Percentiles rank a stretch among this genome's conserved stretches.
These are phyloP conservation scores for Scenedesmus sp. DNA, from an alignment of 163 green algal genomes.

Conservation along the genomic window DNA sequence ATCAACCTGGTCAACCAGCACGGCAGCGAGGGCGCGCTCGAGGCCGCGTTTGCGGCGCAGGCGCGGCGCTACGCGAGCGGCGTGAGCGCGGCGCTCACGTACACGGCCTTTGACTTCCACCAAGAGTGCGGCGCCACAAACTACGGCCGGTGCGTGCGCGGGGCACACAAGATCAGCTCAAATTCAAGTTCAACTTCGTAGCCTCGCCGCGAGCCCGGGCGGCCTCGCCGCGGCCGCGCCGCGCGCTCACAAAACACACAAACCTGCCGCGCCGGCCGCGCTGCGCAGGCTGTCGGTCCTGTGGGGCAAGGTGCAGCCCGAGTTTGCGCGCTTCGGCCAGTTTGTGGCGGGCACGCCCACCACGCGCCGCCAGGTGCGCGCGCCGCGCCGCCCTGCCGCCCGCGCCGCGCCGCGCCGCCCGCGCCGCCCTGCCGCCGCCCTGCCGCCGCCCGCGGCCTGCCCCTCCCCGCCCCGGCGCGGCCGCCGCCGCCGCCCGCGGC, in stretches of 20 bases:
- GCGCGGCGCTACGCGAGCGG: constrained; percentile 48
- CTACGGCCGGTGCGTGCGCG: constrained; percentile 63
- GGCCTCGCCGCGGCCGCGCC: not conserved
- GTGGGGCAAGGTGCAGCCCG: constrained; percentile 22
- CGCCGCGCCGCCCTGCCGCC: not conserved
- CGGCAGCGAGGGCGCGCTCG: constrained; percentile 81
- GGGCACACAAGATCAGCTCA: too few relatives aligned
- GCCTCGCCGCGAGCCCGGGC: too few relatives aligned
- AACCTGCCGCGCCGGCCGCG: not conserved
- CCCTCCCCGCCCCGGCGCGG: too few relatives aligned
- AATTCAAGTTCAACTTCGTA: too few relatives aligned
- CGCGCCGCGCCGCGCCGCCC: too few relatives aligned
- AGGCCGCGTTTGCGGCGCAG: constrained; percentile 64
- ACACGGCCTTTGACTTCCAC: constrained; percentile 92
- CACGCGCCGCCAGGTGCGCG: constrained; percentile 21
- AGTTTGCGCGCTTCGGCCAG: constrained; percentile 23
- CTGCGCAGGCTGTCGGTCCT: constrained; percentile 27
- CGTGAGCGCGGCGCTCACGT: constrained; percentile 41
- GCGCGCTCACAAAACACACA: not conserved
- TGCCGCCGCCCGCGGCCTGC: too few relatives aligned
- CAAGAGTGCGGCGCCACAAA: constrained; percentile 81
- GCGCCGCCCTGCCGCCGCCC: too few relatives aligned
- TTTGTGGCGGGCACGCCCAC: constrained; percentile 33
- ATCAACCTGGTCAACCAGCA: constrained; percentile 89
- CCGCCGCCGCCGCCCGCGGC: too few relatives aligned